Evolutionary conservation across 2,329 filamentous ascomycete species (phyloP), one percentile per base, ranked within the genome.

Genomic region (Neofusicoccum kwambonambiense): DNA sequence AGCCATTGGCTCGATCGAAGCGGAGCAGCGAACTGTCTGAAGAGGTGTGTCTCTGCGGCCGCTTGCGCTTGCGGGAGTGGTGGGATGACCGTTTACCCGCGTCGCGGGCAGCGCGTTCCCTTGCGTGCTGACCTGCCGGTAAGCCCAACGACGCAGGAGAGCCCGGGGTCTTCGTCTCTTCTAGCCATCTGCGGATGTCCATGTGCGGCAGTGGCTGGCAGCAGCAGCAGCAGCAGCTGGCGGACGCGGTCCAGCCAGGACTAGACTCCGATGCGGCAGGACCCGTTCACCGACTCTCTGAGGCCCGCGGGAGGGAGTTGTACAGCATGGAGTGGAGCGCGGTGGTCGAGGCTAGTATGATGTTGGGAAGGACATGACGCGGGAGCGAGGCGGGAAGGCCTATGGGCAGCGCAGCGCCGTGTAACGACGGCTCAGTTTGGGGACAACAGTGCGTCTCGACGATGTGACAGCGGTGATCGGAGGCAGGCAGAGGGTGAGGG

Each of bases 161-260:
- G 44, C 69, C 73, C 57, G 73, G 70, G 63, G 71, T 66, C 60
- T 69, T 75, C 7, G 76, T 81, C 63, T 77, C 73, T 60, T 78
- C 74, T 52, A 83, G 74, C 81, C 81, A 83, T 68, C 72, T 75
- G 54, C 70, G 71, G 67, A 83, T 79, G 67, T 82, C 78, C 80
- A 82, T 82, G 63, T 37, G 44, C 63, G 54, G 51, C 31, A 39
- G 62, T 62, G 64, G 54, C 57, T 49, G 52, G 31, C 42, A 31
- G 44, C 63, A 49, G 51, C 52, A 49, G 51, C 52, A 49, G 51
- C 52, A 41, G 54, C 64, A 34, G 52, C 52, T 52, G 51, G 58
- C 42, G 37, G 54, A 50, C 66, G 65, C 63, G 62, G 67, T 64
- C 61, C 67, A 69, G 68, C 67, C 68, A 67, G 63, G 65, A 65